phyloP scores from a whole-genome alignment of 441 rosid species.

The Francoa sonchifolia region DNA sequence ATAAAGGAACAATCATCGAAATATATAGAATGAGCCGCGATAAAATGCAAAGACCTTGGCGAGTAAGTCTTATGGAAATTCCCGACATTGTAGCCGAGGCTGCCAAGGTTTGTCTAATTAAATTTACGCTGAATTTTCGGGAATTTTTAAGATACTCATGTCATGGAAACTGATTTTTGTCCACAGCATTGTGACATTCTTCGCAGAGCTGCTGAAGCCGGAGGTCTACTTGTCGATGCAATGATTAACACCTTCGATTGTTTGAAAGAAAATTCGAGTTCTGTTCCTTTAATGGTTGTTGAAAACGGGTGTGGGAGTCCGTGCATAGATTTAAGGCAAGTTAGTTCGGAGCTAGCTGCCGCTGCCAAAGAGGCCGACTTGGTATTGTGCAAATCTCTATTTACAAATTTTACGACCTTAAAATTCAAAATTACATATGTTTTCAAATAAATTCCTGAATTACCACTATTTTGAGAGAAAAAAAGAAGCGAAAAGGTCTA shows the following conservation, averaged over 20 bases:
- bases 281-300: conserved; percentile 88
- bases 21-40: conserved; percentile 97
- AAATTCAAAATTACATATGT: no score
- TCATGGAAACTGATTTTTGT: conserved; percentile 14
- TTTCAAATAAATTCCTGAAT: no score
- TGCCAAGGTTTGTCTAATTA: conserved; percentile 66
- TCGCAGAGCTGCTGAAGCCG: conserved; percentile 91
- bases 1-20: conserved; percentile 92
- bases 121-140: no score
- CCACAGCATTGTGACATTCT: conserved; percentile 86
- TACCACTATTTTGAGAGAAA: no score
- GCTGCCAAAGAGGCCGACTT: conserved; percentile 90
- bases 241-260: conserved; percentile 55
- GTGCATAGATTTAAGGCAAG: conserved; percentile 91
- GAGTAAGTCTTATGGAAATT: conserved; percentile 87
- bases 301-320: conserved; percentile 99
- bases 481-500: no score
- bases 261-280: conserved; percentile 46
- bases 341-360: conserved; percentile 97
- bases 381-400: conserved; percentile 31
- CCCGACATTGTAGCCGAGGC: conserved; percentile 97
- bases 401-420: no score
- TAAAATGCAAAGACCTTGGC: conserved; percentile 98
- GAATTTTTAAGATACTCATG: no score
- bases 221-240: conserved; percentile 91